Percentiles rank a stretch among this genome's conserved stretches.
Conservation (phyloP, 805 yeast species). For the Yueomyces sinensis region DNA sequence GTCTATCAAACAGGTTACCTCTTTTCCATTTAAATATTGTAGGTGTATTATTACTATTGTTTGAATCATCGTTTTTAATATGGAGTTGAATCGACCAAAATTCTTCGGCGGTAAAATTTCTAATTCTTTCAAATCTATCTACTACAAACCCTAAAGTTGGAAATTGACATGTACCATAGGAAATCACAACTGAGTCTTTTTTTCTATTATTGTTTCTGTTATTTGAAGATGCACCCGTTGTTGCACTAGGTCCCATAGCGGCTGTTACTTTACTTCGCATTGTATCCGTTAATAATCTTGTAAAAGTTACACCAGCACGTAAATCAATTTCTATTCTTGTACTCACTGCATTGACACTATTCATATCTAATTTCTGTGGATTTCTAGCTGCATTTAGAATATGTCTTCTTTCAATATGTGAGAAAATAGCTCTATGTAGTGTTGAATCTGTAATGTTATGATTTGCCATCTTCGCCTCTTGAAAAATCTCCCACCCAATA, state of each 20-base stretch:
- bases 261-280: slow-evolving; percentile 22
- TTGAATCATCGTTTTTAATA: slow-evolving; percentile 29
- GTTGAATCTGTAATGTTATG: slow-evolving; percentile 31
- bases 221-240: not conserved
- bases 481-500: slow-evolving; percentile 72
- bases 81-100: slow-evolving; percentile 65
- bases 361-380: slow-evolving; percentile 51
- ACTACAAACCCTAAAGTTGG: slow-evolving; percentile 96
- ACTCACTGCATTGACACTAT: slow-evolving; percentile 69
- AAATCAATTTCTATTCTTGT: slow-evolving; percentile 81
- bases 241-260: slow-evolving; percentile 1
- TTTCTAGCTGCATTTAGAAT: slow-evolving; percentile 58
- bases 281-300: slow-evolving; percentile 53
- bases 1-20: slow-evolving; percentile 58
- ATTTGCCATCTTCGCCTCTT: slow-evolving; percentile 43
- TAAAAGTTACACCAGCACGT: slow-evolving; percentile 79
- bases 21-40: slow-evolving; percentile 59
- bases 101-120: slow-evolving; percentile 57
- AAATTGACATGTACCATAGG: slow-evolving; percentile 92
- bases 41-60: slow-evolving; percentile 15
- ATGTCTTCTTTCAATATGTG: slow-evolving; percentile 73
- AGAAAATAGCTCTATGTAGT: slow-evolving; percentile 68
- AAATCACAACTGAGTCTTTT: slow-evolving; percentile 24
- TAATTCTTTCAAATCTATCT: slow-evolving; percentile 70
- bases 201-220: slow-evolving; percentile 5